phyloP scores from a whole-genome alignment of 2,329 filamentous ascomycete species.

The Diaporthe sp. region DNA sequence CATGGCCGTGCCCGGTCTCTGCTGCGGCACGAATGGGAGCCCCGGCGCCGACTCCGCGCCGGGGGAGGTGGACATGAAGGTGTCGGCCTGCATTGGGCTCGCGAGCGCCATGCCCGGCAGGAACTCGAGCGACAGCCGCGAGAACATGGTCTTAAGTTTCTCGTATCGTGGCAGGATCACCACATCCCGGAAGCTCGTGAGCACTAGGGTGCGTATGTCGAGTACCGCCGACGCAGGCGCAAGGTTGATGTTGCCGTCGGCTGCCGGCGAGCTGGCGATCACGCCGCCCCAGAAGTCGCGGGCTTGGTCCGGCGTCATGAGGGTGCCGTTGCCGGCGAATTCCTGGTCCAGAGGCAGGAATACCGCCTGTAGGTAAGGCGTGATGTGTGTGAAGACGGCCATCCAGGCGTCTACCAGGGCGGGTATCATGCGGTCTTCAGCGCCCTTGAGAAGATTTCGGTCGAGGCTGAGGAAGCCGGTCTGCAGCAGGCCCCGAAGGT shows the following conservation, averaged over 20 bases:
- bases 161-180: conserved; percentile 93
- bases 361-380: conserved; percentile 95
- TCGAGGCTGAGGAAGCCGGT: conserved; percentile 90
- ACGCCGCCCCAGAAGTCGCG: conserved; percentile 91
- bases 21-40: conserved; percentile 49
- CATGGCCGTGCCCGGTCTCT: conserved; percentile 80
- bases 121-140: conserved; percentile 87
- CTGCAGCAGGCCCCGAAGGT: conserved; percentile 80
- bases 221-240: conserved; percentile 70
- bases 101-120: conserved; percentile 67
- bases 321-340: conserved; percentile 85
- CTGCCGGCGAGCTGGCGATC: conserved; percentile 53
- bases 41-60: conserved; percentile 59
- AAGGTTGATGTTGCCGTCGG: conserved; percentile 55
- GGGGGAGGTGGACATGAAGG: conserved; percentile 64
- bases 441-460: conserved; percentile 81
- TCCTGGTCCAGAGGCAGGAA: conserved; percentile 95
- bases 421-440: conserved; percentile 91
- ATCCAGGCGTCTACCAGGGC: conserved; percentile 95
- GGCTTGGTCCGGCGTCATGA: conserved; percentile 84
- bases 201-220: conserved; percentile 89
- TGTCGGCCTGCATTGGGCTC: conserved; percentile 65
- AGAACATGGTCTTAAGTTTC: conserved; percentile 89
- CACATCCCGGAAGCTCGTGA: conserved; percentile 89
- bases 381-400: conserved; percentile 88